Evolutionary conservation across 2,329 filamentous ascomycete genomes (phyloP), one percentile per base, ranked within the genome.

Genomic region (Apiospora koreana): DNA sequence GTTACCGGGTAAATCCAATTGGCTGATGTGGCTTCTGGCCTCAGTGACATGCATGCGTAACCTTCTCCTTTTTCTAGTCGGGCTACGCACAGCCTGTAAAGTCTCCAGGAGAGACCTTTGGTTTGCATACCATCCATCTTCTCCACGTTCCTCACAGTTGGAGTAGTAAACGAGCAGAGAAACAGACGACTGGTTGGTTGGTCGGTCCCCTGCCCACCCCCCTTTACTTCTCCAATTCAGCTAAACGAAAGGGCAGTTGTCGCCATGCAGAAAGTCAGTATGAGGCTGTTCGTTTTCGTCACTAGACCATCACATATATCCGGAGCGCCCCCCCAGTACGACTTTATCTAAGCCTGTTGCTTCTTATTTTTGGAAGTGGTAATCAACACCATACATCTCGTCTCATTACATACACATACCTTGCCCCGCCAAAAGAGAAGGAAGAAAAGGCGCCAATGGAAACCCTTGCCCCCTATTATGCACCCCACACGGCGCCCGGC

Each of bases 1-100:
- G 66, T 46, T 46, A 46, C 66, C 66, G 66, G 66, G 45, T 68
- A 68, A 68, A 68, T 68, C 66, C 65, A 66, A 46, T 66, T 66
- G 65, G 65, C 41, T 46, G 35, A 46, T 28, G 21, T 46, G 41
- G 7, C 65, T n/a, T n/a, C 41, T 31, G 5, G 23, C 28, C 50
- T 16, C 50, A n/a, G 4, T 28, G 16, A 12, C 28, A n/a, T n/a
- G 28, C 50, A 54, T 48, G 16, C 45, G 7, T 23, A 9, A 10
- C 8, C 46, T 14, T 50, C 21, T 35, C 18, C 3, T 1, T 58
- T n/a, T 14, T 10, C 50, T 58, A 4, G 48, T 21, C 31, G 28
- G 50, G 25, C 25, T 8, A 38, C 16, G 41, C 3, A 35, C 54
- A 38, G 31, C 31, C 54, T 38, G 10, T 8, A 31, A 21, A 28